These are phyloP conservation scores for Penicillium sclerotigenum DNA, from an alignment of 2,329 filamentous ascomycete species.

Conservation along the genomic window DNA sequence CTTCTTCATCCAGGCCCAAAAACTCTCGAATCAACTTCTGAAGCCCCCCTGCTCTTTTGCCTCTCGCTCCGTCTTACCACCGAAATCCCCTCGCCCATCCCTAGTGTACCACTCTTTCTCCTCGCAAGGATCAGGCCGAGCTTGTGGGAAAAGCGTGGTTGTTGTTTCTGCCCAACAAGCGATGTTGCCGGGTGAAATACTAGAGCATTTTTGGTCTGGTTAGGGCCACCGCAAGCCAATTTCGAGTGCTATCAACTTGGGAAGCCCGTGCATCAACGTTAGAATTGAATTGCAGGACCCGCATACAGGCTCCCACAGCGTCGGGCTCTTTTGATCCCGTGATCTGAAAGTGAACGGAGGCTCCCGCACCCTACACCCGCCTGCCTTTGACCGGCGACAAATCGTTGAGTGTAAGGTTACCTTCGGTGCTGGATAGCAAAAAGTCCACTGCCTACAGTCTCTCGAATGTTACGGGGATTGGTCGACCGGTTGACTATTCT, in stretches of 20 bases:
- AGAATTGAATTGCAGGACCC: slow-evolving; percentile 40
- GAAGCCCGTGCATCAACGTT: slow-evolving; percentile 32
- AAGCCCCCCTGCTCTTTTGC: slow-evolving; percentile 26
- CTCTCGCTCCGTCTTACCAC: slow-evolving; percentile 26
- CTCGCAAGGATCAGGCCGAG: slow-evolving; percentile 28
- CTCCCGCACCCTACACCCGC: slow-evolving; percentile 33
- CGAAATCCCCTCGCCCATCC: slow-evolving; percentile 17
- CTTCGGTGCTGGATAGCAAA: slow-evolving; percentile 27
- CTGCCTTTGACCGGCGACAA: slow-evolving; percentile 32
- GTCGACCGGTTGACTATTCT: slow-evolving; percentile 21
- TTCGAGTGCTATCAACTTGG: slow-evolving; percentile 7
- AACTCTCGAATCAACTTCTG: slow-evolving; percentile 28
- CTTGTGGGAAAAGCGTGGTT: slow-evolving; percentile 14
- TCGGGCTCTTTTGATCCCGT: slow-evolving; percentile 40
- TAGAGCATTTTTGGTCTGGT: slow-evolving; percentile 1
- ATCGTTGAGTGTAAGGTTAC: slow-evolving; percentile 27
- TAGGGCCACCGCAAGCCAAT: slow-evolving; percentile 4
- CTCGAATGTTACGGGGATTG: slow-evolving; percentile 26
- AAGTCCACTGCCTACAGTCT: slow-evolving; percentile 20
- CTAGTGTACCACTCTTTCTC: slow-evolving; percentile 25
- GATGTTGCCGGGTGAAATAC: slow-evolving; percentile 11
- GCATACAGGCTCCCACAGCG: slow-evolving; percentile 36
- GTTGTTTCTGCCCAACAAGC: slow-evolving; percentile 24
- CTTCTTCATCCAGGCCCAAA: slow-evolving; percentile 17
- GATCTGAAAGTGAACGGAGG: slow-evolving; percentile 36